These are phyloP conservation scores for Talaromyces proteolyticus DNA, from an alignment of 495 filamentous ascomycete genomes.

Conservation along the genomic window DNA sequence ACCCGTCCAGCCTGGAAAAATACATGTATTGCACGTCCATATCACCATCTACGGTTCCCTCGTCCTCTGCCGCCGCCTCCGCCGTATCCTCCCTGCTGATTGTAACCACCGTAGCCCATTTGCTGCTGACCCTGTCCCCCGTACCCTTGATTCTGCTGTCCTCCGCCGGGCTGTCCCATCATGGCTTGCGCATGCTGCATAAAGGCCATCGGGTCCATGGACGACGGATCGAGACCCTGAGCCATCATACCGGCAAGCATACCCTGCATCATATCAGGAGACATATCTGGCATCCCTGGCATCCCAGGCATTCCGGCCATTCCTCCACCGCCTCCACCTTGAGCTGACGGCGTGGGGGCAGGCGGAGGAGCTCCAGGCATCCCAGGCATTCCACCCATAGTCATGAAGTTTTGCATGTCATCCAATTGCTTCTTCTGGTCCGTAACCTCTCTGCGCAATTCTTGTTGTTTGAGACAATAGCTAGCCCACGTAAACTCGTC, in stretches of 20 bases:
- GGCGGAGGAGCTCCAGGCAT: slow-evolving; percentile 55
- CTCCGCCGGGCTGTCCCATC: slow-evolving; percentile 32
- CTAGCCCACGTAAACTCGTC: slow-evolving; percentile 98
- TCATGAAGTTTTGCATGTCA: slow-evolving; percentile 79
- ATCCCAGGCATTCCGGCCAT: slow-evolving; percentile 48
- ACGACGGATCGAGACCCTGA: slow-evolving; percentile 71
- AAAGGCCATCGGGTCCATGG: slow-evolving; percentile 64
- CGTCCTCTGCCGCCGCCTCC: slow-evolving; percentile 37
- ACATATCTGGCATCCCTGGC: slow-evolving; percentile 66
- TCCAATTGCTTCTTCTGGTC: slow-evolving; percentile 82
- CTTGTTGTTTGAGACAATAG: slow-evolving; percentile 85
- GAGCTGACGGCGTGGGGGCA: slow-evolving; percentile 22
- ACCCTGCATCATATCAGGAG: slow-evolving; percentile 68
- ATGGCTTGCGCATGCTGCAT: slow-evolving; percentile 48
- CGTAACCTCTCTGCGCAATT: slow-evolving; percentile 62
- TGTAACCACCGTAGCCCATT: slow-evolving; percentile 47
- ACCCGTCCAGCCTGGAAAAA: slow-evolving; percentile 1
- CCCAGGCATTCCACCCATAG: slow-evolving; percentile 66
- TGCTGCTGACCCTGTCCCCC: slow-evolving; percentile 37
- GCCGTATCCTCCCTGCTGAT: slow-evolving; percentile 35
- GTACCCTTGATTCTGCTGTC: slow-evolving; percentile 32
- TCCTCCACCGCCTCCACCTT: slow-evolving; percentile 17
- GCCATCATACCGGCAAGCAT: slow-evolving; percentile 82
- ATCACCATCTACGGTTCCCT: slow-evolving; percentile 34
- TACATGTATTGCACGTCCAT: neutral